phyloP scores from a whole-genome alignment of 2,329 filamentous ascomycete species.

The Aphanoascus verrucosus region DNA sequence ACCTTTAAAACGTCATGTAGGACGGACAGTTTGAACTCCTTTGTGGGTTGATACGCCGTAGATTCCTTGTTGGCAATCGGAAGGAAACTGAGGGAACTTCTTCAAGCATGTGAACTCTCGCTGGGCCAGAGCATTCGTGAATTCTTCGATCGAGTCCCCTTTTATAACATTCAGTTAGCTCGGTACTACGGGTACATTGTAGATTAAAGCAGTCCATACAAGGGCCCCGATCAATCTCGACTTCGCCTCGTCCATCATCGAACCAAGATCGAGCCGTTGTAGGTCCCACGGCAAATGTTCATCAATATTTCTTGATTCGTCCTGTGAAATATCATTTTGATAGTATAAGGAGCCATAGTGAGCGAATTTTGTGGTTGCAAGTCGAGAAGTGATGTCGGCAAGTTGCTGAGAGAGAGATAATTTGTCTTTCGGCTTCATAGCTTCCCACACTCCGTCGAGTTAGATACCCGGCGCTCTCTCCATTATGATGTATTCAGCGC shows the following conservation, averaged over 20 bases:
- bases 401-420: neutral
- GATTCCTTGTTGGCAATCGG: neutral
- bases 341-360: no score
- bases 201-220: conserved; percentile 15
- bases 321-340: no score
- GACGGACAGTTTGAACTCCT: conserved; percentile 22
- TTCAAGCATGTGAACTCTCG: neutral
- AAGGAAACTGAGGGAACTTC: neutral
- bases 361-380: no score
- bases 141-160: neutral
- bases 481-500: conserved; percentile 15
- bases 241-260: conserved; percentile 17
- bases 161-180: neutral
- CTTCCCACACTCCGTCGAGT: neutral
- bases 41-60: conserved; percentile 21
- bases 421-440: neutral
- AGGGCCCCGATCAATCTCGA: conserved; percentile 20
- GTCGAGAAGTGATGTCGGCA: neutral
- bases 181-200: neutral
- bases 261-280: conserved; percentile 19
- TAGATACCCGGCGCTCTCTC: conserved; percentile 5
- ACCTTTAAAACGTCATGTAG: conserved; percentile 26
- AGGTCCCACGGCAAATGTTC: conserved; percentile 18
- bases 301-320: no score
- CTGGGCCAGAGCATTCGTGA: neutral